Evolutionary conservation across 2,329 filamentous ascomycete species (phyloP).

Genomic region (Ceratocystis huliohia): DNA sequence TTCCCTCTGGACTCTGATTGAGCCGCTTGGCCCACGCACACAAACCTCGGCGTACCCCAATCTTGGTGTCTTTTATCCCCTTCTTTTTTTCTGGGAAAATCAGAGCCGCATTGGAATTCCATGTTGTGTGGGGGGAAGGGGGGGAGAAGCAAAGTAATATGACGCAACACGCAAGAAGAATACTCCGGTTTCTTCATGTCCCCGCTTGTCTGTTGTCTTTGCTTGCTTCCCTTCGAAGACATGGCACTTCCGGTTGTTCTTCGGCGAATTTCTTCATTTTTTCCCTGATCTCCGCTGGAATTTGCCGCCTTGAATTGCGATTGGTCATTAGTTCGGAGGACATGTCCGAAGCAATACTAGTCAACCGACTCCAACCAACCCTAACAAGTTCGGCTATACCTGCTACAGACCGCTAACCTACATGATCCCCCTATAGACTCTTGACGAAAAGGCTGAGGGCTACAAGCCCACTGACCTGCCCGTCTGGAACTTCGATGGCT

Average conservation of each 20-base stretch:
- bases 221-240: constrained; percentile 5
- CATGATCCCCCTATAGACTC: constrained; percentile 31
- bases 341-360: neutral
- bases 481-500: constrained; percentile 54
- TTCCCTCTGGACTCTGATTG: neutral
- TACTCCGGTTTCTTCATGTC: neutral
- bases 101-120: neutral
- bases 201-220: neutral
- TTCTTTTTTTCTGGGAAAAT: neutral
- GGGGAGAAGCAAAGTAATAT: neutral
- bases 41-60: neutral
- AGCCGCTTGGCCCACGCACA: neutral
- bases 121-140: neutral
- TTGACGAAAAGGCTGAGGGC: constrained; percentile 33
- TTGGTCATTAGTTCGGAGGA: constrained; percentile 12
- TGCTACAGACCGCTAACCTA: neutral
- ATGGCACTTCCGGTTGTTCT: constrained; percentile 9
- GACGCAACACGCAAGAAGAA: neutral
- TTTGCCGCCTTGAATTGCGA: constrained; percentile 7
- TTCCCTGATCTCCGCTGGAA: neutral
- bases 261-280: constrained; percentile 1
- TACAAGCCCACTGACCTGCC: constrained; percentile 42
- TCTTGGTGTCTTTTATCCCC: neutral
- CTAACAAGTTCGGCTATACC: neutral
- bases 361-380: neutral